phyloP scores from a whole-genome alignment of 2,329 filamentous ascomycete species.

The Emmonsiellopsis sp. region DNA sequence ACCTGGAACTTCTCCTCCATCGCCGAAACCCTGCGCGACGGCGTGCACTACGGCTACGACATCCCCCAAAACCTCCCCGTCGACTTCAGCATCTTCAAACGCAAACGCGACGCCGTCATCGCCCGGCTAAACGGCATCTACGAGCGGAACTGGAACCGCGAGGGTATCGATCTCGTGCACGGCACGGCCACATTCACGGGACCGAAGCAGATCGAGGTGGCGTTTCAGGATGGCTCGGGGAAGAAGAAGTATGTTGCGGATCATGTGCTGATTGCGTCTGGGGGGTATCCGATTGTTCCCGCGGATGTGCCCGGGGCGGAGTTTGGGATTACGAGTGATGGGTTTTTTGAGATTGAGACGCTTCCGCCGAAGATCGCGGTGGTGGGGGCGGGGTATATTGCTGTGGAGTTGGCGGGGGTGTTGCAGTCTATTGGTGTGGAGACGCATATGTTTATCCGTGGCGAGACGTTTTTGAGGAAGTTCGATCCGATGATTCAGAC shows the following conservation, averaged over 20 bases:
- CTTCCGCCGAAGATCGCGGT: conserved; percentile 42
- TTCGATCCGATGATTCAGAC: conserved; percentile 46
- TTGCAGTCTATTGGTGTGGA: conserved; percentile 42
- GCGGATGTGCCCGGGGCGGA: conserved; percentile 36
- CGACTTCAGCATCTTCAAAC: conserved; percentile 41
- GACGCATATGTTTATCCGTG: conserved; percentile 43
- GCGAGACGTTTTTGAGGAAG: conserved; percentile 40
- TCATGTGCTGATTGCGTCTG: conserved; percentile 42
- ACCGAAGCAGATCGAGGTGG: conserved; percentile 37
- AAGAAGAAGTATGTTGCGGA: conserved; percentile 35
- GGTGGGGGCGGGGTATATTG: conserved; percentile 44
- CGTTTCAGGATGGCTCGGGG: conserved; percentile 31
- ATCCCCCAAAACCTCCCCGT: conserved; percentile 34
- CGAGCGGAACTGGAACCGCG: conserved; percentile 41
- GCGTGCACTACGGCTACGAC: conserved; percentile 40
- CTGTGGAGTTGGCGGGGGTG: conserved; percentile 44
- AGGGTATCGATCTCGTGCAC: conserved; percentile 43
- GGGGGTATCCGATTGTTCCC: conserved; percentile 38
- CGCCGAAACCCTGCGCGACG: conserved; percentile 38
- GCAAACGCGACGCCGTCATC: conserved; percentile 38
- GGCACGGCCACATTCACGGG: conserved; percentile 40
- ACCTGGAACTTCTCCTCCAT: conserved; percentile 45
- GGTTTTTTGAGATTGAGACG: conserved; percentile 44
- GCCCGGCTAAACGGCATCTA: conserved; percentile 39
- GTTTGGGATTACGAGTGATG: conserved; percentile 44